Evolutionary conservation across 169 alveolate genomes (phyloP).

Genomic region (Plasmodium reichenowi): DNA sequence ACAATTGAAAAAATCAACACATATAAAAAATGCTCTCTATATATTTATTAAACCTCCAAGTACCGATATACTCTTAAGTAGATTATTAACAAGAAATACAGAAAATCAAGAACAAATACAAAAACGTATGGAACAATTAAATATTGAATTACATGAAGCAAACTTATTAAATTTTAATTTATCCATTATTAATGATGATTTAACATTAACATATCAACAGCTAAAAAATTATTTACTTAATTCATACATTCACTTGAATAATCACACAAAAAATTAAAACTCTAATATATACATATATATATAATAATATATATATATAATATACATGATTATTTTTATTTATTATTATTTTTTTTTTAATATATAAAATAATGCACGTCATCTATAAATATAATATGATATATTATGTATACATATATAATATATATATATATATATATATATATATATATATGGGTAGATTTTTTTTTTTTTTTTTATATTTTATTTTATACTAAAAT

Average conservation of each 20-base stretch:
- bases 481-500: no score
- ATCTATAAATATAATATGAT: no score
- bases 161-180: slow-evolving; percentile 52
- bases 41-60: slow-evolving; percentile 88
- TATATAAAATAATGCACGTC: no score
- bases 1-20: slow-evolving; percentile 77
- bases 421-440: no score
- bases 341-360: not conserved
- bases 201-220: slow-evolving; percentile 51
- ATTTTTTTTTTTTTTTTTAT: no score
- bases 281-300: not conserved
- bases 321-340: not conserved
- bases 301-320: slow-evolving; percentile 7
- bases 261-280: not conserved
- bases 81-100: slow-evolving; percentile 90
- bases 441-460: no score
- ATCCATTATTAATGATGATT: slow-evolving; percentile 69
- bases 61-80: slow-evolving; percentile 80
- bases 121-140: slow-evolving; percentile 87
- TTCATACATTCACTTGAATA: slow-evolving; percentile 15
- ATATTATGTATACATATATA: no score
- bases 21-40: slow-evolving; percentile 77
- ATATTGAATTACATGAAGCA: slow-evolving; percentile 86
- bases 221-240: slow-evolving; percentile 12
- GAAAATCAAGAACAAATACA: slow-evolving; percentile 88